These are phyloP conservation scores for Tephrocybe sp. DNA, from an alignment of 768 basidiomycete genomes.

Conservation along the genomic window DNA sequence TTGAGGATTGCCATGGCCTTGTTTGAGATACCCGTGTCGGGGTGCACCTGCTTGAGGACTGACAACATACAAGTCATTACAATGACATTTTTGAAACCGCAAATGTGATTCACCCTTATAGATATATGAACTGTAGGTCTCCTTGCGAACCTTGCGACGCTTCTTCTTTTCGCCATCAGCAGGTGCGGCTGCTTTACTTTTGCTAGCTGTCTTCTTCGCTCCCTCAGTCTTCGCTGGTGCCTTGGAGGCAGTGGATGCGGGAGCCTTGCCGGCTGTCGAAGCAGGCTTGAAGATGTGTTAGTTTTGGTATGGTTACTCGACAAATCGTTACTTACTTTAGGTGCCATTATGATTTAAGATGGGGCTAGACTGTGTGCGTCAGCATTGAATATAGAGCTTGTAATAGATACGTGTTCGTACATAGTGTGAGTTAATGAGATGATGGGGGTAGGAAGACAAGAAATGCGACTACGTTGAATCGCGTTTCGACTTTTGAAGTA, in stretches of 20 bases:
- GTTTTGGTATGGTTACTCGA: neutral
- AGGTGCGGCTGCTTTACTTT: constrained; percentile 31
- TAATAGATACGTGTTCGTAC: neutral
- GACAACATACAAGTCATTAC: constrained; percentile 2
- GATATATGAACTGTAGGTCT: constrained; percentile 84
- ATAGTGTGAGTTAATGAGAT: constrained; percentile 14
- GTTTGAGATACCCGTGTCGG: constrained; percentile 91
- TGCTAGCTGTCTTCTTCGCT: constrained; percentile 50
- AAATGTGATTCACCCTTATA: constrained; percentile 59
- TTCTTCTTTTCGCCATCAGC: constrained; percentile 75
- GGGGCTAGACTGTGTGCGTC: neutral
- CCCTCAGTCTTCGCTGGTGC: constrained; percentile 46
- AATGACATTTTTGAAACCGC: neutral
- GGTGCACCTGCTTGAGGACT: constrained; percentile 92
- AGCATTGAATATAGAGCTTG: neutral
- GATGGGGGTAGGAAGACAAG: constrained; percentile 18
- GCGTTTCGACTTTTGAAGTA: constrained; percentile 14
- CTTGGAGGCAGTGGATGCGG: constrained; percentile 43
- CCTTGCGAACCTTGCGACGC: constrained; percentile 76
- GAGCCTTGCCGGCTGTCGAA: constrained; percentile 64
- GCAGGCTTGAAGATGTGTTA: constrained; percentile 40
- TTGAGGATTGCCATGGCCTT: constrained; percentile 84
- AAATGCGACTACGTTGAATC: constrained; percentile 17
- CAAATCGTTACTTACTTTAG: constrained; percentile 23
- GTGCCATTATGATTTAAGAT: constrained; percentile 24